Conservation (phyloP, 2,329 filamentous ascomycete species). For the Ophiostoma sp. region DNA sequence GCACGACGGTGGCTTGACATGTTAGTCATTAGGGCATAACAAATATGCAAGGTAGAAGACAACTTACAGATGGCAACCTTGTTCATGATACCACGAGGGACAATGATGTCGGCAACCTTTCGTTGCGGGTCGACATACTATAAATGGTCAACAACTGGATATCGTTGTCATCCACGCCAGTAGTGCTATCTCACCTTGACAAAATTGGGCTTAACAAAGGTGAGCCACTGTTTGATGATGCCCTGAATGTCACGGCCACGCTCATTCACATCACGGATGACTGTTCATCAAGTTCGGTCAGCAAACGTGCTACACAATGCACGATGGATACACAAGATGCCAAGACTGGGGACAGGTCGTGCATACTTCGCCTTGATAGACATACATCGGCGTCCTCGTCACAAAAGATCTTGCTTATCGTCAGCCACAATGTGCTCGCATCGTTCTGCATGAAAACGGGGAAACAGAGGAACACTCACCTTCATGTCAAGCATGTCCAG, state of each 20-base stretch:
- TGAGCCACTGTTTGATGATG: constrained; percentile 97
- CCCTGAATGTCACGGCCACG: constrained; percentile 90
- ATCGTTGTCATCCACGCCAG: background rate
- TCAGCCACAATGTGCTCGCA: background rate
- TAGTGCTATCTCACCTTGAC: constrained; percentile 56
- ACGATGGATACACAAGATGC: background rate
- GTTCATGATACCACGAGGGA: constrained; percentile 93
- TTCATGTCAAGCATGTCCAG: constrained; percentile 88
- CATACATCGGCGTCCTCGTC: constrained; percentile 96
- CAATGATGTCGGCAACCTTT: constrained; percentile 89
- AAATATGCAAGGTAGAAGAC: background rate
- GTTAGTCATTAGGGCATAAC: background rate
- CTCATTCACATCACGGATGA: constrained; percentile 84
- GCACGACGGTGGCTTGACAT: constrained; percentile 78
- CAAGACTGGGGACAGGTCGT: constrained; percentile 22
- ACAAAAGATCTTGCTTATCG: constrained; percentile 71
- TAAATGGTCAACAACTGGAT: background rate
- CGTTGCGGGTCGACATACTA: constrained; percentile 87
- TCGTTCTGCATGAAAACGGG: background rate
- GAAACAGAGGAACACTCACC: too few relatives aligned
- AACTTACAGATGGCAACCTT: constrained; percentile 76
- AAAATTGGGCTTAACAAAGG: constrained; percentile 95
- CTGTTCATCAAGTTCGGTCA: constrained; percentile 43
- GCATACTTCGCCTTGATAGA: constrained; percentile 78
- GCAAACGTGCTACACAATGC: constrained; percentile 15